phyloP scores from a whole-genome alignment of 1,139 yeast species.

The Suhomyces kunorum region DNA sequence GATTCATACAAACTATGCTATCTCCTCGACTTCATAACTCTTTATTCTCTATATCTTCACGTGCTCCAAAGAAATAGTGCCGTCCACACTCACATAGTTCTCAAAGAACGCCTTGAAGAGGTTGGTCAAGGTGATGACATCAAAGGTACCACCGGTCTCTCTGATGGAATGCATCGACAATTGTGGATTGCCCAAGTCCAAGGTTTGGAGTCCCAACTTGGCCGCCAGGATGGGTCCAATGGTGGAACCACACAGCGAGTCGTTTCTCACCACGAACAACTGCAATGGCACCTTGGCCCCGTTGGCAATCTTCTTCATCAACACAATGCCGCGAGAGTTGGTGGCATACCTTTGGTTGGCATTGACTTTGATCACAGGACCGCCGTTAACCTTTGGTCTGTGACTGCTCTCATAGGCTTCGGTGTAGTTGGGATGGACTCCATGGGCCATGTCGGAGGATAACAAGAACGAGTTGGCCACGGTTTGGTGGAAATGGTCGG shows the following conservation, averaged over 20 bases:
- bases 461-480: conserved; percentile 83
- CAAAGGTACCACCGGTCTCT: conserved; percentile 87
- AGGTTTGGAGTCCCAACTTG: conserved; percentile 82
- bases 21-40: no score
- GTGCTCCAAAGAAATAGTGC: conserved; percentile 29
- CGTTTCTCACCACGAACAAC: conserved; percentile 86
- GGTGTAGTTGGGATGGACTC: conserved; percentile 89
- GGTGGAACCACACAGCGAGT: conserved; percentile 93
- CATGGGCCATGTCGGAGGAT: conserved; percentile 97
- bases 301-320: conserved; percentile 73
- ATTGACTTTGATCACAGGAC: conserved; percentile 91
- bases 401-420: conserved; percentile 74
- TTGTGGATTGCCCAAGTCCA: conserved; percentile 93
- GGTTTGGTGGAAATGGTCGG: conserved; percentile 52
- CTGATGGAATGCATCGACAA: conserved; percentile 94
- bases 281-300: conserved; percentile 68
- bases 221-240: conserved; percentile 94
- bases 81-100: conserved; percentile 32
- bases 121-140: conserved; percentile 60
- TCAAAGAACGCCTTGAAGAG: conserved; percentile 66
- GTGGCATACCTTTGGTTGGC: conserved; percentile 97
- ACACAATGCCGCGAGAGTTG: conserved; percentile 83
- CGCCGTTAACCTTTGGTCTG: conserved; percentile 78
- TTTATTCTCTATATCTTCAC: conserved; percentile 17
- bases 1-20: no score